phyloP scores from a whole-genome alignment of 331 rosid species.

The Malus hybrid region DNA sequence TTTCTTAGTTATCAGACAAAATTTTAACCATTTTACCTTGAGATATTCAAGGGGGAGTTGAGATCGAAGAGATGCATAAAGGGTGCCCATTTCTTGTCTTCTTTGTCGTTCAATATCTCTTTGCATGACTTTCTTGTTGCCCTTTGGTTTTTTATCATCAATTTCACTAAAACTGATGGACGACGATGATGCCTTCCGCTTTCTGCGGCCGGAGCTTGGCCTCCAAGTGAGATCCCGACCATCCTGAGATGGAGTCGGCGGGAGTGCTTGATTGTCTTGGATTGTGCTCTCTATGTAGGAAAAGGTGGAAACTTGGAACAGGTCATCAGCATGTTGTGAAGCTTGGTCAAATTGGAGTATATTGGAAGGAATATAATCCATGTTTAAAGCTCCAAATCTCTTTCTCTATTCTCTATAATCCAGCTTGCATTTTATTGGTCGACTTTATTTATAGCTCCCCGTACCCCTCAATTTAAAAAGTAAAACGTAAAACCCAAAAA shows the following conservation, averaged over 20 bases:
- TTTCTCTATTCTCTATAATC: not conserved
- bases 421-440: not conserved
- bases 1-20: not conserved
- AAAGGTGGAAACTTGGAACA: not conserved
- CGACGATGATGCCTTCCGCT: not conserved
- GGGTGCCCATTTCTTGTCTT: slow-evolving; percentile 43
- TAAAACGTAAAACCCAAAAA: not conserved
- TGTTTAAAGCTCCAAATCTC: slow-evolving; percentile 9
- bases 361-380: slow-evolving; percentile 20
- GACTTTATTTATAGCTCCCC: not conserved
- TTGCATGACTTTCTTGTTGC: slow-evolving; percentile 15
- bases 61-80: slow-evolving; percentile 25
- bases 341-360: slow-evolving; percentile 15
- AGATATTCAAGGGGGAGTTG: slow-evolving; percentile 29
- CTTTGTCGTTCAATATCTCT: slow-evolving; percentile 43
- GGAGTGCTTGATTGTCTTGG: not conserved
- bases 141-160: slow-evolving; percentile 7
- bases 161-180: not conserved
- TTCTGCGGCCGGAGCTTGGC: not conserved
- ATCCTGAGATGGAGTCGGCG: not conserved
- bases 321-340: slow-evolving; percentile 8
- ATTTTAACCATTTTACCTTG: slow-evolving; percentile 10
- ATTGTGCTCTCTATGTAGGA: not conserved
- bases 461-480: not conserved
- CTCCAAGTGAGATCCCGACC: not conserved